phyloP scores from a whole-genome alignment of 2,329 filamentous ascomycete genomes.

The Diplodia mutila region DNA sequence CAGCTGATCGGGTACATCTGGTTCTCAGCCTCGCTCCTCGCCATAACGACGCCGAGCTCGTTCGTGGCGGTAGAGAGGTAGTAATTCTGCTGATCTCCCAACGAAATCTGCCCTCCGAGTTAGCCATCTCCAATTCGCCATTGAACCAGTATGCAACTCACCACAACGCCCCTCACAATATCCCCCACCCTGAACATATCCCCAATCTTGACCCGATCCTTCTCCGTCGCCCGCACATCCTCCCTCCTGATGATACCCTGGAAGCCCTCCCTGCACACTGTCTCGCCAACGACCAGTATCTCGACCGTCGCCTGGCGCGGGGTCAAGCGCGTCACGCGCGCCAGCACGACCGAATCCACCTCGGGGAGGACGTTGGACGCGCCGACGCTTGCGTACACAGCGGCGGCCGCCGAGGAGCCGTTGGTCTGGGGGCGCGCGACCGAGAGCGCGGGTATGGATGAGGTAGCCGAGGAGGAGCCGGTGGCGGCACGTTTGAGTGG shows the following conservation, averaged over 20 bases:
- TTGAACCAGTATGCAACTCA: constrained; percentile 46
- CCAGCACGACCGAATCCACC: constrained; percentile 79
- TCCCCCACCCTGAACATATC: constrained; percentile 93
- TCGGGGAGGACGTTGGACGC: constrained; percentile 75
- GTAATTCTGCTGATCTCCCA: constrained; percentile 94
- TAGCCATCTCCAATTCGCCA: neutral
- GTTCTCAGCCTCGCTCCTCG: constrained; percentile 82
- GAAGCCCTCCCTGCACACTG: constrained; percentile 77
- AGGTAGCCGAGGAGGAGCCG: neutral
- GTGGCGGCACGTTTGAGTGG: constrained; percentile 38
- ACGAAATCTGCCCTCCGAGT: constrained; percentile 65
- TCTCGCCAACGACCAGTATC: constrained; percentile 75
- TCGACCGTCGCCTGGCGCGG: constrained; percentile 82
- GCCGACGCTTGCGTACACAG: constrained; percentile 30
- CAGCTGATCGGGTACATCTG: constrained; percentile 92
- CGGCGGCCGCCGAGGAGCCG: neutral
- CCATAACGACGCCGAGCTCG: constrained; percentile 91
- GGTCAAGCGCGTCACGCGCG: constrained; percentile 81
- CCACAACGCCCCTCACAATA: constrained; percentile 83
- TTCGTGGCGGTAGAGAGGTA: constrained; percentile 93
- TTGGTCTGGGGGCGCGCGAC: constrained; percentile 24
- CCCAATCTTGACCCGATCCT: constrained; percentile 88
- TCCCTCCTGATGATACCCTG: constrained; percentile 84
- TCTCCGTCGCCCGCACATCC: constrained; percentile 86
- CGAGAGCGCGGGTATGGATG: constrained; percentile 44